Percentiles rank a stretch among this genome's conserved stretches.
phyloP scores from a whole-genome alignment of 352 stramenopile species.

The Pythium periplocum region DNA sequence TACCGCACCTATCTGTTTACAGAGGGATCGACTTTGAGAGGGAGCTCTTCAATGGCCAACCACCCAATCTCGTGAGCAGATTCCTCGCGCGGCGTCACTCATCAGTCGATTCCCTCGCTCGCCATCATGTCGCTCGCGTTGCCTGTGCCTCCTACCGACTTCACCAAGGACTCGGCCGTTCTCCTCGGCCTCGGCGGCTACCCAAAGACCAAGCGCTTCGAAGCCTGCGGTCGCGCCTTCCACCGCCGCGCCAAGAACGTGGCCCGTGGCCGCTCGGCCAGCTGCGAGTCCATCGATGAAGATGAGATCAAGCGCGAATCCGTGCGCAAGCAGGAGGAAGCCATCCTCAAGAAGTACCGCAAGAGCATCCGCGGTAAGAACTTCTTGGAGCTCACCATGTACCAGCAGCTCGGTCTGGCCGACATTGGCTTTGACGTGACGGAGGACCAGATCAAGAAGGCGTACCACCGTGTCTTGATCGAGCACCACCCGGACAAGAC shows the following conservation, averaged over 20 bases:
- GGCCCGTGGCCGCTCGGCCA: conserved; percentile 64
- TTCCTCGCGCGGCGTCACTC: not conserved
- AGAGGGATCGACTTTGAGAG: too few species aligned
- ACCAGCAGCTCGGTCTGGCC: conserved; percentile 74
- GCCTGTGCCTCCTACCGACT: conserved; percentile 39
- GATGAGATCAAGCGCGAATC: conserved; percentile 48
- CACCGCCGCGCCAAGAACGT: conserved; percentile 74
- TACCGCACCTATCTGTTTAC: too few species aligned
- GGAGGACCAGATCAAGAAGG: conserved; percentile 84
- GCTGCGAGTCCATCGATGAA: conserved; percentile 71
- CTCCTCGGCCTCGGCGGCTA: conserved; percentile 62
- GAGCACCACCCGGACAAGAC: conserved; percentile 88
- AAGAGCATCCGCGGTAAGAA: conserved; percentile 78
- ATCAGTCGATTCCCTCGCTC: not conserved
- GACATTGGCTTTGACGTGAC: conserved; percentile 79
- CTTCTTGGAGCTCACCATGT: conserved; percentile 83
- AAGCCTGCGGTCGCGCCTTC: conserved; percentile 64
- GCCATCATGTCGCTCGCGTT: conserved; percentile 26
- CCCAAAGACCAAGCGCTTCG: conserved; percentile 70
- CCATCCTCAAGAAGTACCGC: conserved; percentile 71
- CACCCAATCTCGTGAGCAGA: too few species aligned
- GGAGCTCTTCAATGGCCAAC: too few species aligned
- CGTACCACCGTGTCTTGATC: conserved; percentile 84
- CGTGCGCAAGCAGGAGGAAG: conserved; percentile 63
- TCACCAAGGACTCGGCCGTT: conserved; percentile 49